A percentile compares a stretch with the other conserved stretches of the same genome.
Evolutionary conservation across 2,329 filamentous ascomycete species (phyloP).

Genomic region (Exophiala viscosa): DNA sequence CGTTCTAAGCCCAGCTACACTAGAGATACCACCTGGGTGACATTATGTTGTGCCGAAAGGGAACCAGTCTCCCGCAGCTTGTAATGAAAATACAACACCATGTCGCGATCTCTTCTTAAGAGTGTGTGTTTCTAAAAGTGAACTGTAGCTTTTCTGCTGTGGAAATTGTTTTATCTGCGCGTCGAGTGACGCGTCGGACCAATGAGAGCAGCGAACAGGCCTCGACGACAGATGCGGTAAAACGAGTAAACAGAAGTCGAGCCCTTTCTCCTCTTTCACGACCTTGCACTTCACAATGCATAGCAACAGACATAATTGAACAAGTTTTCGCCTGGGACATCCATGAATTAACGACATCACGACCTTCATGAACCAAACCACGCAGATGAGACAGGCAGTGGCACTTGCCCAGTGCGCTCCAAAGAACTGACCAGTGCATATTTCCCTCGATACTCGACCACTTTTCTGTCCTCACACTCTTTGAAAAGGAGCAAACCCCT

Average conservation of each 20-base stretch:
- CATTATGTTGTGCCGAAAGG: background rate
- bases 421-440: slow-evolving; percentile 16
- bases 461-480: background rate
- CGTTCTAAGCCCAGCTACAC: slow-evolving; percentile 3
- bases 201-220: slow-evolving; percentile 6
- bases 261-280: slow-evolving; percentile 14
- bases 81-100: slow-evolving; percentile 3
- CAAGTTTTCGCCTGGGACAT: background rate
- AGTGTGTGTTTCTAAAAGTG: background rate
- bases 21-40: slow-evolving; percentile 6
- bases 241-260: slow-evolving; percentile 10
- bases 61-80: background rate
- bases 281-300: background rate
- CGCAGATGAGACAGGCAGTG: slow-evolving; percentile 1
- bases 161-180: background rate
- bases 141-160: slow-evolving; percentile 1
- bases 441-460: background rate
- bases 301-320: background rate
- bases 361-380: background rate
- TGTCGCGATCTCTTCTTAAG: background rate
- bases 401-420: slow-evolving; percentile 12
- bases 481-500: background rate
- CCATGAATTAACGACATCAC: slow-evolving; percentile 13
- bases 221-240: background rate
- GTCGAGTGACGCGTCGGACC: background rate